Evolutionary conservation across 2,329 filamentous ascomycete species (phyloP).

Genomic region (Botryotinia convoluta): DNA sequence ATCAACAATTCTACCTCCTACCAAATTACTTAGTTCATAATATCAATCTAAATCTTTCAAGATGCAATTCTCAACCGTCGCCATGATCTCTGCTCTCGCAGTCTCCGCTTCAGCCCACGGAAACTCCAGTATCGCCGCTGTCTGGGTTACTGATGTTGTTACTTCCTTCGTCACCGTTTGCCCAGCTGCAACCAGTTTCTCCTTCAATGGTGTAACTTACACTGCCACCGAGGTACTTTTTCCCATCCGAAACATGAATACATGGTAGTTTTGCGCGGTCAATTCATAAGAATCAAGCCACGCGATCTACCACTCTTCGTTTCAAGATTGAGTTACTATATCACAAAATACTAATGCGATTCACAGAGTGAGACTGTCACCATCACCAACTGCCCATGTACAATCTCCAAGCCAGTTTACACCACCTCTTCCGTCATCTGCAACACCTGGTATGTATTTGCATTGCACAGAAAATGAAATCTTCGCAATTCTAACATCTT

Average conservation of each 20-base stretch:
- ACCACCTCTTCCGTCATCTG: slow-evolving; percentile 41
- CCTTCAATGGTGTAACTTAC: slow-evolving; percentile 48
- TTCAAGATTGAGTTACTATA: not conserved
- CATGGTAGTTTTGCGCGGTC: not conserved
- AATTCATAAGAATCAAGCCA: not conserved
- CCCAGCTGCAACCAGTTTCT: slow-evolving; percentile 49
- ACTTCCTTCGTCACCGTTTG: slow-evolving; percentile 52
- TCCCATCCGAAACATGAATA: not conserved
- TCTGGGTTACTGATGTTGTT: slow-evolving; percentile 45
- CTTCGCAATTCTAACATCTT: not conserved
- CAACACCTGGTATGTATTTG: slow-evolving; percentile 48
- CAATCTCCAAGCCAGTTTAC: slow-evolving; percentile 34
- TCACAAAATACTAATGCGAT: not conserved
- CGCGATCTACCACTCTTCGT: not conserved
- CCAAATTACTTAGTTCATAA: slow-evolving; percentile 27
- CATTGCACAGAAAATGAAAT: not conserved
- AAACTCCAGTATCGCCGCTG: slow-evolving; percentile 43
- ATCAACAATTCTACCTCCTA: slow-evolving; percentile 21
- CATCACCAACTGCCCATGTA: slow-evolving; percentile 37
- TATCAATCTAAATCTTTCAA: slow-evolving; percentile 37
- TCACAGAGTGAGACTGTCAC: slow-evolving; percentile 34
- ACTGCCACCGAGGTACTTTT: slow-evolving; percentile 47
- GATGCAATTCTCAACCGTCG: slow-evolving; percentile 41
- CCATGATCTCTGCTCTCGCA: slow-evolving; percentile 37
- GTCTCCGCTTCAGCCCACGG: slow-evolving; percentile 33